Conservation (phyloP, 345 rosid species). For the Pelargonium nanum region DNA sequence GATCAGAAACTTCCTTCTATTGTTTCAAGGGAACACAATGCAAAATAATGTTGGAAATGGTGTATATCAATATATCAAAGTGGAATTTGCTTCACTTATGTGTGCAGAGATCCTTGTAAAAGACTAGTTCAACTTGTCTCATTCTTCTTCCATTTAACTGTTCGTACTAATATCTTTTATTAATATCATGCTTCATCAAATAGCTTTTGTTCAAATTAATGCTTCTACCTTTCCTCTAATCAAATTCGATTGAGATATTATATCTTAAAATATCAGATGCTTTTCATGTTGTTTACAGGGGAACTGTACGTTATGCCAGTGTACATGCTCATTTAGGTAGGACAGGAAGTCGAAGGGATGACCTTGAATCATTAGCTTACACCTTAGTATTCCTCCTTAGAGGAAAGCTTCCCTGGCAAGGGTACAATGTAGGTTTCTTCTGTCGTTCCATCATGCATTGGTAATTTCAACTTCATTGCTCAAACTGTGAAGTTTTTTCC, state of each 20-base stretch:
- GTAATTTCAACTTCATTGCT: conserved; percentile 6
- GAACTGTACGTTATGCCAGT: conserved; percentile 55
- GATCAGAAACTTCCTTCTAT: background rate
- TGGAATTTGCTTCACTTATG: background rate
- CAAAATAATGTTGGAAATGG: background rate
- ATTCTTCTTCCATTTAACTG: too few relatives aligned
- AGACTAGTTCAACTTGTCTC: background rate
- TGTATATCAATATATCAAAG: background rate
- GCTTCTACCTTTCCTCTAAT: background rate
- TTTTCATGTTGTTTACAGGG: conserved; percentile 23
- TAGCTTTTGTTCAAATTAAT: background rate
- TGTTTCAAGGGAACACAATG: background rate
- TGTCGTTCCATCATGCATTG: conserved; percentile 4
- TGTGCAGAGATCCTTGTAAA: background rate
- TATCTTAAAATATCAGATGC: background rate
- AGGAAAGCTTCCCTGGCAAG: conserved; percentile 60
- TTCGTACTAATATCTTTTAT: background rate
- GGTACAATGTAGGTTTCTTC: conserved; percentile 34
- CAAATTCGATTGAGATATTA: background rate
- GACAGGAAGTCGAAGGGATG: conserved; percentile 47
- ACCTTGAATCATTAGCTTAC: conserved; percentile 53
- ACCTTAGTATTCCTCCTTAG: conserved; percentile 49
- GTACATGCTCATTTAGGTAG: conserved; percentile 59
- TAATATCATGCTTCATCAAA: background rate
- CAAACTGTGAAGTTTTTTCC: background rate